A percentile compares a stretch with the other conserved stretches of the same genome.
phyloP scores from a whole-genome alignment of 768 basidiomycete species.

The Trichaptum fuscoviolaceum region DNA sequence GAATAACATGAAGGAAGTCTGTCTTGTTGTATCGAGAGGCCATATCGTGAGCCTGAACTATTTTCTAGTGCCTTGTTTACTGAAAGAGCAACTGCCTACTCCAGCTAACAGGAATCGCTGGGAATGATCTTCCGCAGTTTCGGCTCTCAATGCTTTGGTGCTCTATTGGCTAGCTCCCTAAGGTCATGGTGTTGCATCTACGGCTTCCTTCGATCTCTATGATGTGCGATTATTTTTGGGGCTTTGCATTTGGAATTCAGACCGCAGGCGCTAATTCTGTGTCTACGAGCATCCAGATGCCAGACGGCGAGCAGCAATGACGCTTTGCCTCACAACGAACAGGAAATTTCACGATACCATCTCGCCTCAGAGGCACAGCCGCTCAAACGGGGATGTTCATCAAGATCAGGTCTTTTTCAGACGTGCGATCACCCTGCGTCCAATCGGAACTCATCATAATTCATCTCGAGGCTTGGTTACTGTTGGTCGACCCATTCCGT shows the following conservation, averaged over 20 bases:
- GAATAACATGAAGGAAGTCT: neutral
- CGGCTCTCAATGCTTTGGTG: neutral
- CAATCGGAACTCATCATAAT: neutral
- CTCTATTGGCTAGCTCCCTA: too few species aligned
- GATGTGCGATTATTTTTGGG: neutral
- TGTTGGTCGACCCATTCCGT: neutral
- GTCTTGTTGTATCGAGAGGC: neutral
- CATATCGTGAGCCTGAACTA: neutral
- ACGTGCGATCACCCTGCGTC: neutral
- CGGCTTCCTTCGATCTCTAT: neutral
- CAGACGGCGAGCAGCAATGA: neutral
- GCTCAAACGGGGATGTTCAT: neutral
- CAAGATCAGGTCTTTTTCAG: neutral
- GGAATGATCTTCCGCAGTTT: neutral
- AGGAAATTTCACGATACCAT: neutral
- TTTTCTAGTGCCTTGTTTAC: neutral
- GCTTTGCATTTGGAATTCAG: neutral
- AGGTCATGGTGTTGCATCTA: neutral
- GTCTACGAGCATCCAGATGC: neutral
- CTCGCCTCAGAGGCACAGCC: neutral
- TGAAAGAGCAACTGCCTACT: neutral
- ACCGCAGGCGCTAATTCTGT: neutral
- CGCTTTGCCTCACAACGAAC: neutral
- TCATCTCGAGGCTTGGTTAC: neutral
- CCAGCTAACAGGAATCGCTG: neutral